Percentiles rank a stretch among this genome's conserved stretches.
Conservation (phyloP, 768 basidiomycete species). For the Albatrellus ellisii region DNA sequence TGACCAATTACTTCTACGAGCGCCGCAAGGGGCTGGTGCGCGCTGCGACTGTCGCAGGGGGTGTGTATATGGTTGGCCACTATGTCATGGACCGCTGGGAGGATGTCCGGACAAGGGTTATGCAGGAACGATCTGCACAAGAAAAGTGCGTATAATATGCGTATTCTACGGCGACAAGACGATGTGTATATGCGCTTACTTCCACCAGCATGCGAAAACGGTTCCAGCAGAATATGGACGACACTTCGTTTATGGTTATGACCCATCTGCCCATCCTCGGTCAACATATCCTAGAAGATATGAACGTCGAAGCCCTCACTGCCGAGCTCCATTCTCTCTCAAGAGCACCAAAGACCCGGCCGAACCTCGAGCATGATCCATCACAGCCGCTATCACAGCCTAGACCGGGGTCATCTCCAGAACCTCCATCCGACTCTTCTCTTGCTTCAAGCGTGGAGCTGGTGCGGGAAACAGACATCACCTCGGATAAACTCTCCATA, state of each 20-base stretch:
- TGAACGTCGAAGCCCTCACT: slow-evolving; percentile 68
- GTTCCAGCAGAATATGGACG: slow-evolving; percentile 66
- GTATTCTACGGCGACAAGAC: background rate
- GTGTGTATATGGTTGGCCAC: slow-evolving; percentile 44
- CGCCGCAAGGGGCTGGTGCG: slow-evolving; percentile 33
- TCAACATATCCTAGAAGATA: slow-evolving; percentile 47
- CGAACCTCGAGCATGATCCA: slow-evolving; percentile 8
- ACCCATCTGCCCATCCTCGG: slow-evolving; percentile 57
- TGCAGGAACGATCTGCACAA: slow-evolving; percentile 46
- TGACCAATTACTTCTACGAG: slow-evolving; percentile 36
- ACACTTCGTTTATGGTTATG: slow-evolving; percentile 63
- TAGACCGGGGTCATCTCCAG: slow-evolving; percentile 3
- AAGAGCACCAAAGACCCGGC: slow-evolving; percentile 18
- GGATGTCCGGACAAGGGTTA: slow-evolving; percentile 50
- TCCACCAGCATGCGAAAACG: slow-evolving; percentile 57
- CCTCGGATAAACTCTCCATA: slow-evolving; percentile 30
- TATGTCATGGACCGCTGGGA: slow-evolving; percentile 52
- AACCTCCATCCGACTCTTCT: slow-evolving; percentile 16
- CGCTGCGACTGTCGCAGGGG: slow-evolving; percentile 39
- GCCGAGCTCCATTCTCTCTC: slow-evolving; percentile 36
- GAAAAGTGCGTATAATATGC: slow-evolving; percentile 42
- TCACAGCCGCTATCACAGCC: slow-evolving; percentile 3
- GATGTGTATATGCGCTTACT: background rate
- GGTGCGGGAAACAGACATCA: slow-evolving; percentile 22
- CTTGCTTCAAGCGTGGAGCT: slow-evolving; percentile 25